Base-by-base conservation (phyloP, 768 basidiomycete genomes). In the Mycena metata region DNA sequence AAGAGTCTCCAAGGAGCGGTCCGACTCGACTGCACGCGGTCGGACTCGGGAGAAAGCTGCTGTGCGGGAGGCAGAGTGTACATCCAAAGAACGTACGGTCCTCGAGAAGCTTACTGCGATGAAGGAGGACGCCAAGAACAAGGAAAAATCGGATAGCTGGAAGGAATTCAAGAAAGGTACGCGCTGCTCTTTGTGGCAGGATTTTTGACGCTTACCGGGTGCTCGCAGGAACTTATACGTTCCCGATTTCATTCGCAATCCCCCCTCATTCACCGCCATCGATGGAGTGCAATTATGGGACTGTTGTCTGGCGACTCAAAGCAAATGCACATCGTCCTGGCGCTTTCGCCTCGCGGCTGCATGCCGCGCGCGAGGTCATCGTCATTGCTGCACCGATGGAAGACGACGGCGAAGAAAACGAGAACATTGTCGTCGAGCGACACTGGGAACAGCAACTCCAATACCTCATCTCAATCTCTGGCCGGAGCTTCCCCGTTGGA, bases 381-480 rank as follows among this genome's bases (percentile, higher is more conserved):
- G 86, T 96, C 49, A 87, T 98, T 23, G 85, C 91, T 15, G 87
- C 84, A 59, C 95, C 95, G 0, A 86, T 87, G 12, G 95, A 95
- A 60, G 94, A 96, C 58, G 91, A 94, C 71, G 89, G 88, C n/a
- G 96, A 98, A 73, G 95, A 94, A 60, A 85, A 84, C 0, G 89
- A 89, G 69, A 93, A 89, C 72, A 89, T 98, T 57, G 85, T 94
- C 55, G 89, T 98, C 17, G 93, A 97, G 76, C 84, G 94, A 21
- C 89, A 92, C 72, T 99, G 96, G 97, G 96, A 98, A 65, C 86
- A 89, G 55, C 93, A 97, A 76, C 75, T 96, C 71, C 90, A 91
- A 64, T 98, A 96, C 74, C 82, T 92, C 47, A 89, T 98, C 55
- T 86, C 90, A 2, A 80, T 96, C 15, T 85, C 89, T 17, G 91